Evolutionary conservation across 345 rosid species (phyloP).

Genomic region (Cochlearia excelsa): DNA sequence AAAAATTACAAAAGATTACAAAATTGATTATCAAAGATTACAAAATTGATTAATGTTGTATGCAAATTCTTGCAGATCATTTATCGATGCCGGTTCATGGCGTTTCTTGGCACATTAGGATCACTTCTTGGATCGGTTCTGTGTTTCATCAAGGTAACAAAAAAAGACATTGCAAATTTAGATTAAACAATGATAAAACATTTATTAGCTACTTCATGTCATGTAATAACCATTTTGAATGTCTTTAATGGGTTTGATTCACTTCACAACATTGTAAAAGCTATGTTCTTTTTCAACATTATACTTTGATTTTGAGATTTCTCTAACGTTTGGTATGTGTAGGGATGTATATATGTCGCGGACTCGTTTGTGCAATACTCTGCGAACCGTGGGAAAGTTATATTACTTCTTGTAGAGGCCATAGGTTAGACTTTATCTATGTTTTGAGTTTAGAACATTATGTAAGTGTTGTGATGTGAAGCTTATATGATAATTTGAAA

Average conservation of each 20-base stretch:
- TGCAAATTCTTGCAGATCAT: conserved; percentile 46
- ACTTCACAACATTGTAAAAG: no score
- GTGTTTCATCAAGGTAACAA: conserved; percentile 89
- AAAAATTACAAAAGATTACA: no score
- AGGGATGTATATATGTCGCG: conserved; percentile 70
- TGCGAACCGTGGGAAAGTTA: conserved; percentile 58
- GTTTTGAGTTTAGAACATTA: neutral
- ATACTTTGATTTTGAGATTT: neutral
- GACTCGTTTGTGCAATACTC: conserved; percentile 55
- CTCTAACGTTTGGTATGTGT: conserved; percentile 28
- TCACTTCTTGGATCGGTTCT: conserved; percentile 69
- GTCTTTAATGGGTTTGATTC: no score
- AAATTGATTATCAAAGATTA: no score
- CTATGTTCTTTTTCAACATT: no score
- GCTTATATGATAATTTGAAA: conserved; percentile 8
- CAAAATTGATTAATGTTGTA: no score
- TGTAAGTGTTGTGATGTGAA: neutral
- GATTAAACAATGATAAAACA: no score
- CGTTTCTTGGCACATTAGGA: conserved; percentile 69
- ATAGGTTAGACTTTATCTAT: conserved; percentile 45
- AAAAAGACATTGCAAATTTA: conserved; percentile 3
- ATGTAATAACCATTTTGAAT: neutral
- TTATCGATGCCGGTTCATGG: conserved; percentile 69
- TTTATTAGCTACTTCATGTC: neutral
- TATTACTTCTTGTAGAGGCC: conserved; percentile 75